Conservation (phyloP, 805 yeast genomes). For the Saccharomycopsis fermentans region DNA sequence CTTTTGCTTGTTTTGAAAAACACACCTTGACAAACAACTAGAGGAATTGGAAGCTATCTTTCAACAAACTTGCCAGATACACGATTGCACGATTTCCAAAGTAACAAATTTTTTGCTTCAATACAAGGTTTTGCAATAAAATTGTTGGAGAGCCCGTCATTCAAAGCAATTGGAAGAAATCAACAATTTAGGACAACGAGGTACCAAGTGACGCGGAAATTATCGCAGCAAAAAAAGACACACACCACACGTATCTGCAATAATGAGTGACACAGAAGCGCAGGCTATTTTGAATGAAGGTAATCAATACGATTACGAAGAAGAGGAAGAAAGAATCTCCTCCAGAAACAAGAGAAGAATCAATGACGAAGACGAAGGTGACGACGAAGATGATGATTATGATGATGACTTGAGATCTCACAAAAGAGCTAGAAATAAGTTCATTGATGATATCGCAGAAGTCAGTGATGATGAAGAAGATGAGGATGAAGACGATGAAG, state of each 20-base stretch:
- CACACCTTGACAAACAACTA: no score
- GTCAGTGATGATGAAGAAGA: constrained; percentile 97
- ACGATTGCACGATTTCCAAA: no score
- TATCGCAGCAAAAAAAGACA: no score
- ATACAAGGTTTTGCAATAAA: no score
- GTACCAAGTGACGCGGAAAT: no score
- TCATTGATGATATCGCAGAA: constrained; percentile 97
- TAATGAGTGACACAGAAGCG: not conserved
- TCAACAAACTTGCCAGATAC: no score
- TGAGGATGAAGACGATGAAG: constrained; percentile 86
- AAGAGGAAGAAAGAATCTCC: not conserved
- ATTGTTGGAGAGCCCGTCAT: no score
- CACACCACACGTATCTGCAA: not conserved
- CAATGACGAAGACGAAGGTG: constrained; percentile 27
- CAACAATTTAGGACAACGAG: no score
- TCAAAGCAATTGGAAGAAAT: no score
- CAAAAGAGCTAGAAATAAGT: constrained; percentile 60
- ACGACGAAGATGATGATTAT: constrained; percentile 39
- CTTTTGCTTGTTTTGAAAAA: no score
- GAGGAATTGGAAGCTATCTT: no score
- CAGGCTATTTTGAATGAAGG: not conserved
- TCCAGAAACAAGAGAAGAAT: not conserved
- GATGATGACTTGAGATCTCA: constrained; percentile 40
- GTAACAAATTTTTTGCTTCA: no score
- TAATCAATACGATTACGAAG: not conserved